A percentile compares a stretch with the other conserved stretches of the same genome.
These are phyloP conservation scores for Fusarium sp. DNA, from an alignment of 2,329 filamentous ascomycete species.

Conservation along the genomic window DNA sequence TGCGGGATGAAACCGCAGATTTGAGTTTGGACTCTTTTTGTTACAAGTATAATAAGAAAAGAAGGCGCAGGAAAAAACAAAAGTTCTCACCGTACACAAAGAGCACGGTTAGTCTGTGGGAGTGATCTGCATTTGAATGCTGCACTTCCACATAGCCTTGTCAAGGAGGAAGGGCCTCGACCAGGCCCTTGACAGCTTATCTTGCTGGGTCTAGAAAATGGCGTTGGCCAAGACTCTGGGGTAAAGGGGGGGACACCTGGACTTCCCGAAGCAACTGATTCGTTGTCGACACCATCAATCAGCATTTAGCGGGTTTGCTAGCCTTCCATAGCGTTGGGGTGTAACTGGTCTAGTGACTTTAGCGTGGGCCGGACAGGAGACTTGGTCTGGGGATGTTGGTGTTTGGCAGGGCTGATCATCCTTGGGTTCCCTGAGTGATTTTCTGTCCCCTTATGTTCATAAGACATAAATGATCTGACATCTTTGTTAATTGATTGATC, in stretches of 20 bases:
- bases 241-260: background rate
- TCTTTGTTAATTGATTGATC: too few species aligned
- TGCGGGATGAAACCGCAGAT: background rate
- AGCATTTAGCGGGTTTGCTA: background rate
- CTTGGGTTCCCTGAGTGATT: background rate
- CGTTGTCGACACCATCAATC: background rate
- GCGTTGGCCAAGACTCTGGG: constrained; percentile 11
- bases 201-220: background rate
- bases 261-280: constrained; percentile 27
- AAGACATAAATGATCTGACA: background rate
- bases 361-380: background rate
- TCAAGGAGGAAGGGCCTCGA: background rate
- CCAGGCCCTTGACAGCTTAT: background rate
- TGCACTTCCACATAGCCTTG: background rate
- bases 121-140: constrained; percentile 35
- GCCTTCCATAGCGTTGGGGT: background rate
- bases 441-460: background rate
- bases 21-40: background rate
- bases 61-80: background rate
- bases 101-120: background rate
- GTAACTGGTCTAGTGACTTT: background rate
- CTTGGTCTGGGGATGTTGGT: background rate
- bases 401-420: background rate
- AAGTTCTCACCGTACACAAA: background rate
- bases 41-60: constrained; percentile 3